Evolutionary conservation across 2,329 filamentous ascomycete genomes (phyloP), one percentile per base, ranked within the genome.

Genomic region (Colletotrichum sp.): DNA sequence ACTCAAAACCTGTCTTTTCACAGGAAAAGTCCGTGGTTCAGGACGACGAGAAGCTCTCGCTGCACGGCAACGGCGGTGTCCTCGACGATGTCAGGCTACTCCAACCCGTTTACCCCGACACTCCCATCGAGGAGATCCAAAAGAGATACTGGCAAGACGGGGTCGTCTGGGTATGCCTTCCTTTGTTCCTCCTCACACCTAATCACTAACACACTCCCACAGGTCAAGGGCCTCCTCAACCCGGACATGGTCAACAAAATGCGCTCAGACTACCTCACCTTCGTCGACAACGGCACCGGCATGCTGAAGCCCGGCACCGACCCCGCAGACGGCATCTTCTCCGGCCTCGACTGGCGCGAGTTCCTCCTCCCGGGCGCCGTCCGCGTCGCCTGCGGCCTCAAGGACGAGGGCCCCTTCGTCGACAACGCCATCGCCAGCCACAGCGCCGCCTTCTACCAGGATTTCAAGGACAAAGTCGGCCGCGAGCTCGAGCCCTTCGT

Each of bases 181-280:
- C 10, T 32, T 10, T 26, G 5, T 26, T 26, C 26, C 26, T 3
- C 39, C n/a, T 21, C 24, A 13, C 10, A n/a, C 18, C 28, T 1
- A 9, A 0, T 3, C 18, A 34, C 28, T 30, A 21, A 62, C 18
- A 62, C 59, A n/a, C 3, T 0, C 8, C 12, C 18, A n/a, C 10
- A 62, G 59, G 28, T 62, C 12, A 62, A 62, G 12, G 59, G 59
- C 18, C 59, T 62, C 28, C 59, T 62, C 26, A 8, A 62, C 60
- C 30, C 30, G 8, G 24, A 24, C n/a, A 64, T 64, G 60, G 60
- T 64, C 32, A 39, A 64, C n/a, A 24, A 64, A 34, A 39, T 64
- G 60, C 60, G 60, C n/a, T 64, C 60, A n/a, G 60, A 64, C 32
- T 64, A 64, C 32, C 60, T 64, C 30, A 36, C 12, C 32, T 64